These are phyloP conservation scores for Sporothrix schenckii DNA, from an alignment of 2,329 filamentous ascomycete genomes.

Conservation along the genomic window DNA sequence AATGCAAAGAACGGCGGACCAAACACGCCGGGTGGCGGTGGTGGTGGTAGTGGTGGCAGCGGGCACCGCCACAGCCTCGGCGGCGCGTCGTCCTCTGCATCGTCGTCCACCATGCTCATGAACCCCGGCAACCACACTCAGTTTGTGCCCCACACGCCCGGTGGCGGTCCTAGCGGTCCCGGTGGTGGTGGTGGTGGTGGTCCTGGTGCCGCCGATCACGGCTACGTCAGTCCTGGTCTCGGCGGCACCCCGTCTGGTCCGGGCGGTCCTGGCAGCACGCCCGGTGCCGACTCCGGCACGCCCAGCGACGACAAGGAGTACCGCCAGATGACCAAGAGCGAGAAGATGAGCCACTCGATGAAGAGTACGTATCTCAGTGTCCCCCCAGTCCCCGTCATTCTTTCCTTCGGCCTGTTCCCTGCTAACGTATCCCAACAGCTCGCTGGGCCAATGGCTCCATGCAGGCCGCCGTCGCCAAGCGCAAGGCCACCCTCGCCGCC, in stretches of 20 bases:
- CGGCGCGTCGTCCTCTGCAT: neutral
- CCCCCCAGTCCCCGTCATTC: neutral
- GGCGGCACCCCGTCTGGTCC: neutral
- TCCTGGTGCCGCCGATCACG: neutral
- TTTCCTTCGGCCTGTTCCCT: neutral
- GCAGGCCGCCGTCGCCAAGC: constrained; percentile 62
- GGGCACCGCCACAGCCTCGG: neutral
- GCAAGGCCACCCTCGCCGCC: constrained; percentile 61
- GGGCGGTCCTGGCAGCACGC: neutral
- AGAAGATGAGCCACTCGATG: constrained; percentile 69
- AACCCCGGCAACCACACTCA: constrained; percentile 29
- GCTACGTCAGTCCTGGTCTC: constrained; percentile 14
- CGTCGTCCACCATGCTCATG: neutral
- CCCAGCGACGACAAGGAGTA: constrained; percentile 55
- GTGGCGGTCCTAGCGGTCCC: neutral
- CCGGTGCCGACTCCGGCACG: constrained; percentile 7
- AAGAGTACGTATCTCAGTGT: constrained; percentile 54
- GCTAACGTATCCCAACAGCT: constrained; percentile 43
- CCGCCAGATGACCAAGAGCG: constrained; percentile 64
- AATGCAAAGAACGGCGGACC: constrained; percentile 6
- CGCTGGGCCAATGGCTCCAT: constrained; percentile 65
- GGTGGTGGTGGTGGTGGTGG: neutral
- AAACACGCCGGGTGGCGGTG: neutral
- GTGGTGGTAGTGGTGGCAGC: neutral
- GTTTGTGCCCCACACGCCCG: constrained; percentile 32